Percentiles rank a stretch among this genome's conserved stretches.
These are phyloP conservation scores for Cryptococcus jaspeensis DNA, from an alignment of 1,284 basidiomycete species.

Conservation along the genomic window DNA sequence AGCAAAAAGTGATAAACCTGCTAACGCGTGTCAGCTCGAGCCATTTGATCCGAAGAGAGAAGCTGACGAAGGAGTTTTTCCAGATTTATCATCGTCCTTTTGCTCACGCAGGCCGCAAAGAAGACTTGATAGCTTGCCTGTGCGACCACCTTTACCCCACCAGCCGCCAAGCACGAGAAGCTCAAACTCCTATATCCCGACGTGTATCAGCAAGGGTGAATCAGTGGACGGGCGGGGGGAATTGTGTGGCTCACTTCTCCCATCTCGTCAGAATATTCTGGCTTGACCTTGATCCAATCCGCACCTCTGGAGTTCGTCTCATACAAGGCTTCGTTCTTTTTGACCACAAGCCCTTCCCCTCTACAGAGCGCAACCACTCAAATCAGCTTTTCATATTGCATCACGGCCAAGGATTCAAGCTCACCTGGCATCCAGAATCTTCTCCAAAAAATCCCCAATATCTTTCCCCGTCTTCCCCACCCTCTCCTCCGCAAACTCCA, in stretches of 20 bases:
- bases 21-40: neutral
- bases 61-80: constrained; percentile 49
- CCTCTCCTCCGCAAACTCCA: constrained; percentile 72
- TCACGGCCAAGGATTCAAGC: constrained; percentile 4
- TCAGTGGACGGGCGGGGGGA: no score
- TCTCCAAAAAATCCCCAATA: constrained; percentile 72
- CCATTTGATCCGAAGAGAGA: neutral
- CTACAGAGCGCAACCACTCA: constrained; percentile 43
- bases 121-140: constrained; percentile 52
- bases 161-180: constrained; percentile 71
- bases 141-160: constrained; percentile 53
- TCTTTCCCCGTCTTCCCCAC: constrained; percentile 75
- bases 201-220: constrained; percentile 13
- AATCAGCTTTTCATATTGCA: neutral
- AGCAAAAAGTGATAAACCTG: constrained; percentile 61
- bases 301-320: constrained; percentile 76
- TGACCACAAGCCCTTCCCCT: constrained; percentile 89
- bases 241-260: constrained; percentile 36
- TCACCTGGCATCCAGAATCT: constrained; percentile 66
- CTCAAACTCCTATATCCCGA: constrained; percentile 71
- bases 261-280: constrained; percentile 61
- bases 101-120: constrained; percentile 50
- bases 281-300: constrained; percentile 94
- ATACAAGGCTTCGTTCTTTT: constrained; percentile 76
- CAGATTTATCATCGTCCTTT: constrained; percentile 56